Evolutionary conservation across 2,329 filamentous ascomycete genomes (phyloP).

Genomic region (Neoscytalidium dimidiatum): DNA sequence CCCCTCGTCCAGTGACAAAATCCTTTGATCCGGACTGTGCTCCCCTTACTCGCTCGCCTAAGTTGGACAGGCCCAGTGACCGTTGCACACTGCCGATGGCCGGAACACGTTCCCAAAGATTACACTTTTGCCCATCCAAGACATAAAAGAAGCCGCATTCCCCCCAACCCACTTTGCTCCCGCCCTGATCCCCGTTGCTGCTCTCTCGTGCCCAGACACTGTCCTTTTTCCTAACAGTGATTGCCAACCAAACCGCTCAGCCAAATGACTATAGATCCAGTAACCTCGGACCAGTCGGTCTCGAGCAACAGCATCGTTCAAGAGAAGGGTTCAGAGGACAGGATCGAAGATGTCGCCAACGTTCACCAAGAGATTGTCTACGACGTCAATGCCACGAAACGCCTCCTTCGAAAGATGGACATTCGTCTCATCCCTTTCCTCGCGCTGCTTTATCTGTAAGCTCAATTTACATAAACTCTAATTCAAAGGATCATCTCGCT

Average conservation of each 20-base stretch:
- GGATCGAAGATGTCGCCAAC: not conserved
- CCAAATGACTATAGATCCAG: constrained; percentile 6
- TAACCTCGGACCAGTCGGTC: constrained; percentile 5
- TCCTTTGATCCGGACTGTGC: constrained; percentile 10
- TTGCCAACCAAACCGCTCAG: not conserved
- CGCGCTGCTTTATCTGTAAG: constrained; percentile 58
- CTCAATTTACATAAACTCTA: not conserved
- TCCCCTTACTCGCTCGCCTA: constrained; percentile 12
- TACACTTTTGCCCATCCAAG: not conserved
- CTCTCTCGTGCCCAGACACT: not conserved
- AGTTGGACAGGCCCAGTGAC: constrained; percentile 5
- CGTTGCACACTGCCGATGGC: constrained; percentile 14
- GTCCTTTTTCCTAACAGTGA: not conserved
- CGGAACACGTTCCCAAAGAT: constrained; percentile 3
- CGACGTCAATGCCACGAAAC: constrained; percentile 48
- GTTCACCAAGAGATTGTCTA: constrained; percentile 27
- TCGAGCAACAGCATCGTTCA: constrained; percentile 1
- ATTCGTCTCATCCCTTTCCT: constrained; percentile 61
- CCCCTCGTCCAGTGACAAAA: not conserved
- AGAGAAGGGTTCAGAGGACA: constrained; percentile 1
- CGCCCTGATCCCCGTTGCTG: not conserved
- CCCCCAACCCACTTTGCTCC: not conserved
- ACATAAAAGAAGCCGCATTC: constrained; percentile 7
- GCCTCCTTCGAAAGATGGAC: constrained; percentile 57
- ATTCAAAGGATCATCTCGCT: not conserved